phyloP scores from a whole-genome alignment of 371 early-diverging fungal species.

The Zychaea mexicana region DNA sequence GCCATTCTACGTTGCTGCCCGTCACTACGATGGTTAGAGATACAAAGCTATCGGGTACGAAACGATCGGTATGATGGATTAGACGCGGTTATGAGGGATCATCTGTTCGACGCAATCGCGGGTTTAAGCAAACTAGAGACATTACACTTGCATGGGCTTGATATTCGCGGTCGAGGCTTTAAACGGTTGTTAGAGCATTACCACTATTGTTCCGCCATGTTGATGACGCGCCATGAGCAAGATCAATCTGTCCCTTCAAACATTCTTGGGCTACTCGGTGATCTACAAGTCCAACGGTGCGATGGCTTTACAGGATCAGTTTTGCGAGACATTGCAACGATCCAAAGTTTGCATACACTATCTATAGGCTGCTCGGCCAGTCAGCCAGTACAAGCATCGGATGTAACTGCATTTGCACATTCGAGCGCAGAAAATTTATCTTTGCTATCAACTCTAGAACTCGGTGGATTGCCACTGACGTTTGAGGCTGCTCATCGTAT shows the following conservation, averaged over 20 bases:
- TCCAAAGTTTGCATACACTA: background rate
- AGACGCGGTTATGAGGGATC: background rate
- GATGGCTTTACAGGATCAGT: background rate
- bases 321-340: background rate
- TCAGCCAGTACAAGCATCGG: background rate
- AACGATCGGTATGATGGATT: background rate
- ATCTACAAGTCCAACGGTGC: background rate
- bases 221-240: background rate
- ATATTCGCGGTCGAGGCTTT: background rate
- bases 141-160: background rate
- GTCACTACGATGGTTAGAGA: background rate
- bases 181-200: background rate
- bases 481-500: background rate
- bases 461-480: background rate
- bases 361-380: background rate
- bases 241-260: background rate
- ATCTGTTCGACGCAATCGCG: background rate
- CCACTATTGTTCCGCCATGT: background rate
- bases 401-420: background rate
- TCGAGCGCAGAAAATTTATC: background rate
- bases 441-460: background rate
- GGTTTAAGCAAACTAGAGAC: background rate
- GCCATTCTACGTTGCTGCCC: background rate
- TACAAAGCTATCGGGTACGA: background rate
- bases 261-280: too few relatives aligned